phyloP scores from a whole-genome alignment of 345 rosid genomes.

The Arabidopsis thaliana region TAIR10.1 NC_003076.8:16065501-16066000 shows the following conservation, averaged over 20 bases:
- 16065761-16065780: background rate
- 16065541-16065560: background rate
- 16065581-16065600: background rate
- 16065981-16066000: constrained; percentile 20
- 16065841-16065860: background rate
- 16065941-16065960: constrained; percentile 3
- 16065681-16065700: constrained; percentile 7
- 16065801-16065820: background rate
- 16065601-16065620: background rate
- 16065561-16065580: background rate
- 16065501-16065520: background rate
- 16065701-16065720: background rate
- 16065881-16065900: constrained; percentile 8
- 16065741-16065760: background rate
- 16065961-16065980: constrained; percentile 43
- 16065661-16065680: constrained; percentile 5
- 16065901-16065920: constrained; percentile 45
- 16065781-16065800: background rate
- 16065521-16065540: background rate
- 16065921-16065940: constrained; percentile 51
- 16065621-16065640: background rate
- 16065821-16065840: background rate
- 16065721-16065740: background rate
- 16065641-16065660: constrained; percentile 7
- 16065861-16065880: constrained; percentile 20